phyloP scores from a whole-genome alignment of 768 basidiomycete genomes.

The Clitopilus passeckerianus region DNA sequence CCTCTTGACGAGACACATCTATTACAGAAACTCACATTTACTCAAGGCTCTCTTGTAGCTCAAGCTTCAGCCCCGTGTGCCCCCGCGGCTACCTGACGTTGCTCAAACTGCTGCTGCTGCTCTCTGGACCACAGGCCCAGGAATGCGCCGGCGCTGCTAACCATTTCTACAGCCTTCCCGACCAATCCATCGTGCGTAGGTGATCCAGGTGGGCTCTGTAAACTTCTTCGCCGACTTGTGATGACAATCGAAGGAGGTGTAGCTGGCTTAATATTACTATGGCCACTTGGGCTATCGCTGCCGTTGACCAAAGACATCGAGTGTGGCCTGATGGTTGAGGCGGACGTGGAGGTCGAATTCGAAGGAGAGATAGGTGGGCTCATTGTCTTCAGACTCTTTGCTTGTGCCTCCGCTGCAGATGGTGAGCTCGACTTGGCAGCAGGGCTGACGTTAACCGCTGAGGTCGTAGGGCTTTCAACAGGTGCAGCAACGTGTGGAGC shows the following conservation, averaged over 20 bases:
- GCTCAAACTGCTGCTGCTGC: not conserved
- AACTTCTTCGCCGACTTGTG: constrained; percentile 3
- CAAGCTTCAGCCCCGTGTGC: not conserved
- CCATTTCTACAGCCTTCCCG: constrained; percentile 60
- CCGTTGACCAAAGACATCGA: not conserved
- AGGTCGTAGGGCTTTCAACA: constrained; percentile 9
- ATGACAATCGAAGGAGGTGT: not conserved
- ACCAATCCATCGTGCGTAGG: constrained; percentile 11
- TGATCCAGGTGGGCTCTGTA: constrained; percentile 9
- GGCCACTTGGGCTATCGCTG: constrained; percentile 7
- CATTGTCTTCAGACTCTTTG: not conserved
- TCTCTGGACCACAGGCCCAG: constrained; percentile 46
- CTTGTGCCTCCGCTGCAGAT: not conserved
- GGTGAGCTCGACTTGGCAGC: not conserved
- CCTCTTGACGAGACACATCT: too few species aligned
- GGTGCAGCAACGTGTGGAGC: constrained; percentile 25
- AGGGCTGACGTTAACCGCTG: not conserved
- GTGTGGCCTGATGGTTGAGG: not conserved
- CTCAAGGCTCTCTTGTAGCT: not conserved
- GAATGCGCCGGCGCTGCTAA: constrained; percentile 74
- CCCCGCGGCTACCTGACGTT: not conserved
- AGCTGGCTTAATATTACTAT: constrained; percentile 39
- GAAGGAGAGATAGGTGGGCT: not conserved
- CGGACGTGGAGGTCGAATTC: not conserved
- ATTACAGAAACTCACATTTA: not conserved